A percentile compares a stretch with the other conserved stretches of the same genome.
phyloP scores from a whole-genome alignment of 2,329 filamentous ascomycete species.

The Drechslera avenae region DNA sequence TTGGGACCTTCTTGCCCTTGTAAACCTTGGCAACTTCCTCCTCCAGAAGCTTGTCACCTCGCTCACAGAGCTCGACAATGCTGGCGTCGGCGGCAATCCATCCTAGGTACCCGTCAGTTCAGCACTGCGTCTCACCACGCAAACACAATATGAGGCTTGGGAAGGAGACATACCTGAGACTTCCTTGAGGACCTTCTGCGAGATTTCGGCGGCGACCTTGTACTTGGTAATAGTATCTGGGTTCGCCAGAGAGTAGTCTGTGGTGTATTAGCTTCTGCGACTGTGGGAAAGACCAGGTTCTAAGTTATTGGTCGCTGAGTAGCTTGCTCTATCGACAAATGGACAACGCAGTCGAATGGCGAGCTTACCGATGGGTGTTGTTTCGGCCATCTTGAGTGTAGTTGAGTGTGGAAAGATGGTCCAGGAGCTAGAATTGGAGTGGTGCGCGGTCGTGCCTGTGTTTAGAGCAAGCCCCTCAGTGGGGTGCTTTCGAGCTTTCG shows the following conservation, averaged over 20 bases:
- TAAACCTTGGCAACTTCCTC: slow-evolving; percentile 96
- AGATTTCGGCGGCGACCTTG: slow-evolving; percentile 94
- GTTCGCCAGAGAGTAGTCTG: slow-evolving; percentile 89
- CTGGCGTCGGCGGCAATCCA: slow-evolving; percentile 83
- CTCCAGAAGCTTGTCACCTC: slow-evolving; percentile 92
- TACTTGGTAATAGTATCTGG: slow-evolving; percentile 98
- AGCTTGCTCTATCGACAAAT: not conserved
- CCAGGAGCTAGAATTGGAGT: slow-evolving; percentile 30
- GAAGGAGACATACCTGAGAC: slow-evolving; percentile 62
- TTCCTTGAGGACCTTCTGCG: slow-evolving; percentile 90
- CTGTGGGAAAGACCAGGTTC: slow-evolving; percentile 19
- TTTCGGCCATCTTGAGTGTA: slow-evolving; percentile 45
- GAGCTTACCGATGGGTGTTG: slow-evolving; percentile 38
- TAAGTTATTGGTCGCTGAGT: slow-evolving; percentile 10
- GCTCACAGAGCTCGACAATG: slow-evolving; percentile 91
- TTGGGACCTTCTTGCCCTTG: slow-evolving; percentile 95
- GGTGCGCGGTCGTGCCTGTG: slow-evolving; percentile 33
- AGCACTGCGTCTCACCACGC: slow-evolving; percentile 6
- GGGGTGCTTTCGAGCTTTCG: slow-evolving; percentile 28
- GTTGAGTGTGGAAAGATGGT: slow-evolving; percentile 27
- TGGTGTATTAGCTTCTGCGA: slow-evolving; percentile 34
- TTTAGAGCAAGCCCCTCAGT: slow-evolving; percentile 43
- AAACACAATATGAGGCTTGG: slow-evolving; percentile 2
- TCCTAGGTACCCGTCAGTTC: slow-evolving; percentile 53
- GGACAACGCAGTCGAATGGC: not conserved